Base-by-base conservation (phyloP, 2,329 filamentous ascomycete genomes). In the Scytalidium sp. region DNA sequence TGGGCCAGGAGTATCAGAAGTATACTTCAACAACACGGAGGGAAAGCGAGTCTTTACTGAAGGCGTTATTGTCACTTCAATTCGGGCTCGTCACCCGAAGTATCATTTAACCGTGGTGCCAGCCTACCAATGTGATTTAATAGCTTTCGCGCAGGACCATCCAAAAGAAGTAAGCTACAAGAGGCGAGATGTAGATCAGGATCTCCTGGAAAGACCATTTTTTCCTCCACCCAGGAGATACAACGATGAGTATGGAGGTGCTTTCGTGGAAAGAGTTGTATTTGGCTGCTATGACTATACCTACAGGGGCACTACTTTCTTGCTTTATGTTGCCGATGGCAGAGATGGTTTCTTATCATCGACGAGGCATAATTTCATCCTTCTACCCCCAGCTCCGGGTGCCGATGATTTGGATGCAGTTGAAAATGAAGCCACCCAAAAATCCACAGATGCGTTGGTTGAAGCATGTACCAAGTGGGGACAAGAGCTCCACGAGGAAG, bases 401-500 rank as follows among this genome's bases (percentile, higher is more conserved):
- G 43, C 7, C n/a, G 51, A 55, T 9, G 47, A 50, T 4, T 48
- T 53, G 44, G 53, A n/a, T 3, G 21, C 19, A 4, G 47, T 52
- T 15, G 50, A 52, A n/a, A 54, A 56, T n/a, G 46, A 13, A 6
- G 20, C 41, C 9, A 56, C 57, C n/a, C 55, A 60, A 46, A 49
- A 54, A 39, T 57, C 56, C 21, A 66, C 67, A 2, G 75, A 85
- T 51, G 70, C 72, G 3, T 68, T 88, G 39, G 65, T 87, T 23
- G 67, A 78, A 7, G 75, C 76, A 3, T 81, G 75, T 0, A 78
- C 79, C 0, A 62, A 66, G 19, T 87, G 80, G 79, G 69, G 67
- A 19, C 69, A 67, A 49, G 74, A 82, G 54, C 66, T 87, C 19
- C 83, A 85, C 59, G 69, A 80, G 21, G 82, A 87, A 66, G 76